Conservation (phyloP, 2,329 filamentous ascomycete genomes). For the Colletotrichum noveboracense region DNA sequence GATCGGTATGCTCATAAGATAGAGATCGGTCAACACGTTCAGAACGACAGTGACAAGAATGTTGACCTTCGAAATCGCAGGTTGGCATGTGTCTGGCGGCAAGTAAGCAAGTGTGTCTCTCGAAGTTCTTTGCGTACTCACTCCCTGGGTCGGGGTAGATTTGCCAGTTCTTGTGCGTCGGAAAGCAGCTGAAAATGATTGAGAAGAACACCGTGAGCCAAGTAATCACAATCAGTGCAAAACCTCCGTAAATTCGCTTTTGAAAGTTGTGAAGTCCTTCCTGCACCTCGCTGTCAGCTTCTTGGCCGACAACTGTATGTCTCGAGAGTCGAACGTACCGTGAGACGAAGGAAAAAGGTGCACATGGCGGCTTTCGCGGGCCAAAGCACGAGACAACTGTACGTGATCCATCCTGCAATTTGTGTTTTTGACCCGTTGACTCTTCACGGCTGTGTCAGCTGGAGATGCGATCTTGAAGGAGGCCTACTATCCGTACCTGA, state of each 20-base stretch:
- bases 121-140: constrained; percentile 28
- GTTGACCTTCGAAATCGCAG: constrained; percentile 22
- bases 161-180: constrained; percentile 56
- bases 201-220: constrained; percentile 51
- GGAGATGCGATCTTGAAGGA: neutral
- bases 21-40: constrained; percentile 25
- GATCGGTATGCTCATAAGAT: constrained; percentile 23
- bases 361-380: constrained; percentile 56
- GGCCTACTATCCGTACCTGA: constrained; percentile 29
- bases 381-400: constrained; percentile 53
- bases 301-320: too few relatives aligned
- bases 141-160: constrained; percentile 57
- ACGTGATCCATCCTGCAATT: constrained; percentile 56
- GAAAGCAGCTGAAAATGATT: constrained; percentile 52
- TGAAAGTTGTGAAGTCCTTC: constrained; percentile 24
- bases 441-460: constrained; percentile 26
- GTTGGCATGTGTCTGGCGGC: constrained; percentile 31
- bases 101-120: constrained; percentile 31
- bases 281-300: neutral
- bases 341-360: constrained; percentile 57
- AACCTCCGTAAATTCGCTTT: constrained; percentile 47
- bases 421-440: constrained; percentile 59
- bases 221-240: constrained; percentile 44
- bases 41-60: constrained; percentile 21
- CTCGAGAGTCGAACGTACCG: constrained; percentile 31